Evolutionary conservation across 495 filamentous ascomycete species (phyloP), one percentile per base, ranked within the genome.

Genomic region (Pyrenopolyporus hunteri): DNA sequence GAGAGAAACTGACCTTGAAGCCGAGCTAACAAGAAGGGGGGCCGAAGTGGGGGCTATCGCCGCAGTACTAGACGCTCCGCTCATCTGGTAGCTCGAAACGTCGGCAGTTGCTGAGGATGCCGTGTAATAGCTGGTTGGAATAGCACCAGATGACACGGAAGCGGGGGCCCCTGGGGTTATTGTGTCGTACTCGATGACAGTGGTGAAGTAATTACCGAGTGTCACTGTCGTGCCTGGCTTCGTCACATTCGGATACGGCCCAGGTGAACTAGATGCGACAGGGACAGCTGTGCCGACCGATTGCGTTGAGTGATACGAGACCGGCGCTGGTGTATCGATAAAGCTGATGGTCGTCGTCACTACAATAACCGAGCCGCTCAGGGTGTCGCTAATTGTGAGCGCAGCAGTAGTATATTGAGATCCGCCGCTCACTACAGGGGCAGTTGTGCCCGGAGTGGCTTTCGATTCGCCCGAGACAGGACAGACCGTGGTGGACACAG

Each of bases 311-410:
- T 64, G 54, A 29, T 58, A 22, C 19, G 58, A 57, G 28, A 48
- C 48, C 9, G 57, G 56, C 10, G 10, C 29, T 1, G 66, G 66
- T 7, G 63, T 67, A 26, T 70, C 67, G 19, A 70, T 32, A 37
- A 54, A 70, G n/a, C 51, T 70, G n/a, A 70, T 49, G 20, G 75
- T 74, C 42, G 73, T 71, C 0, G 80, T 81, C 7, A 81, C 75
- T 16, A 82, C 76, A 53, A 76, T 76, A 32, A 83, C 73, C 11
- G 82, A 83, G 17, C 81, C 83, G 7, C 76, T 82, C 19, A 82
- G 44, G 4, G 80, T 70, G 48, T 82, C 76, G 6, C 77, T 82
- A 5, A 76, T 71, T n/a, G 81, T 83, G n/a, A 78, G 56, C 1
- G 82, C 74, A 8, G 70, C 63, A 25, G 81, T 81, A 29, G 37